Evolutionary conservation across 768 basidiomycete genomes (phyloP), one percentile per base, ranked within the genome.

Genomic region (Tulasnella sp.): DNA sequence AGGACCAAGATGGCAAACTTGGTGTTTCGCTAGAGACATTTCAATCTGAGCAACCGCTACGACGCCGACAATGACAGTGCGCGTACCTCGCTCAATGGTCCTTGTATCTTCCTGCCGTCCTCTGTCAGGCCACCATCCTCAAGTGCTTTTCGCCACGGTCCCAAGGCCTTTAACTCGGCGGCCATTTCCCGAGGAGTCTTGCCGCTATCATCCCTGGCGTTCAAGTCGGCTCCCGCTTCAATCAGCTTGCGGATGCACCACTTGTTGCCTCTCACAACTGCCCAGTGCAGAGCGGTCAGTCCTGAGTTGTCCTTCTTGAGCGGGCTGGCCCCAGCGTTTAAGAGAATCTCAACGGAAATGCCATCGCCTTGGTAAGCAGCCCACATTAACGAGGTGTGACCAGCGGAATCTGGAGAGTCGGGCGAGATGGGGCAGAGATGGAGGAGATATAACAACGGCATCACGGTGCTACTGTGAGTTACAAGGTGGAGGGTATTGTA

Each of bases 311-410:
- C 98, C 46, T 88, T 88, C 16, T 91, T 84, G 78, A 90, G 90
- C 0, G 91, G 87, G 78, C 90, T 93, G 1, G 98, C 96, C 3
- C 94, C 94, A 81, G 96, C 94, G 77, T 91, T 89, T 74, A 99
- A 87, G 57, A 99, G 85, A 70, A 99, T 84, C 80, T 98, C 96
- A 6, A 99, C 96, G 3, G 93, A 95, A 44, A 99, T 89, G 1
- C 95, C 96, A 82, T 99, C 98, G 70, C 98, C 98, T 83, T 99
- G 98, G 84, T 99, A 99, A 11, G 95, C 94, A 6, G 98, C 98
- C 98, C 98, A 99, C 94, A 98, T 98, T 73, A 99, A 87, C 0
- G 94, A 88, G 0, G 97, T 98, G 83, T 99, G 98, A 0, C 98
- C 98, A 82, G 94, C 93, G 1, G 91, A 87, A 83, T 99, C 98